Evolutionary conservation across 495 filamentous ascomycete species (phyloP), one percentile per base, ranked within the genome.

Genomic region (Penicillium atrosanguineum): DNA sequence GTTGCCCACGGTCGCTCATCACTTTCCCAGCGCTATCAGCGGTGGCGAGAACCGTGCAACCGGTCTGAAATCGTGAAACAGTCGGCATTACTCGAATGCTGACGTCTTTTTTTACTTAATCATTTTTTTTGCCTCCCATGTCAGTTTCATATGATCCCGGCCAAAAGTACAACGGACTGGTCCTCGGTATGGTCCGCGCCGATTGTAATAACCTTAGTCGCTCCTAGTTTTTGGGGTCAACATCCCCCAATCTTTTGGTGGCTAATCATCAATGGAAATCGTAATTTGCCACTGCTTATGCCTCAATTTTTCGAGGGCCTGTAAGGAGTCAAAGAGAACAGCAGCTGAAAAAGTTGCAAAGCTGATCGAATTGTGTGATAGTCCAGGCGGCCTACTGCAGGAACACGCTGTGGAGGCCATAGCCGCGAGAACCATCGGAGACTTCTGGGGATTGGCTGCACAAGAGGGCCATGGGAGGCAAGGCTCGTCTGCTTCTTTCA

Each of bases 331-430:
- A 12, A 7, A 12, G 31, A 14, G 3, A 12, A 34, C 3, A 12
- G 11, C 31, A 31, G 28, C 28, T 31, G 28, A 31, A 31, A 31
- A 6, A 18, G 9, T 14, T 44, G 15, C n/a, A 44, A 44, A 38
- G 43, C 28, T 41, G 19, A 52, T 15, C 21, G n/a, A n/a, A n/a
- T 20, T 23, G n/a, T 16, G 16, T 20, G 16, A 20, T 40, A 7
- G 38, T 16, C 54, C 57, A 52, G 55, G 62, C 62, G 69, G 69
- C 62, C 70, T 75, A 73, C 72, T 75, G 72, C 72, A 75, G 72
- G 72, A 71, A 75, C 72, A 55, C 60, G 53, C 41, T 52, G 67
- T 56, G 66, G 68, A 68, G 48, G 55, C 38, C 56, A 52, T 51
- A 60, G 56, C 52, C 50, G 48, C 48, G 39, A 56, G 56, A 64